Evolutionary conservation across 148 eudicot genomes (phyloP), one percentile per base, ranked within the genome.

Genomic region (Tetragonia tetragonoides): DNA sequence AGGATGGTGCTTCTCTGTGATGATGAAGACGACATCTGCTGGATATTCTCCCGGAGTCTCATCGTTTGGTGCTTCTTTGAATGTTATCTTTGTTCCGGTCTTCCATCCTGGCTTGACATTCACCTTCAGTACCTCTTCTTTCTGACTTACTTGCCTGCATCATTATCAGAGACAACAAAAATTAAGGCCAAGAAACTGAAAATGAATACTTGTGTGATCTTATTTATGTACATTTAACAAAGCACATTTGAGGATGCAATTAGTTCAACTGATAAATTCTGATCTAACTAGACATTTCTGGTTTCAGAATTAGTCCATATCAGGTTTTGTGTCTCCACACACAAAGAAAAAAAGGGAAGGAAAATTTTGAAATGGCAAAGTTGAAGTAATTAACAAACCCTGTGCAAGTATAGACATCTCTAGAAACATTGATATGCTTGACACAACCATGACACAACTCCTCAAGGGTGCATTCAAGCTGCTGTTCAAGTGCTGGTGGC

Each of bases 101-200:
- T 21, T 88, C 97, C 93, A 89, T 63, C 93, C 90, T 2, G 93
- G 89, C 77, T 88, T 82, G 76, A 90, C 86, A 42, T 90, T 86
- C 38, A 92, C 87, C 10, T 84, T 83, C 37, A 87, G 59, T 12
- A 56, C 62, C 78, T 92, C 91, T 6, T 86, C 87, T 61, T 85
- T 82, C 66, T 89, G 68, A 54, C 68, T 75, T 67, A 83, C 79
- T 77, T 77, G 69, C 83, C 96, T 91, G 80, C 20, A 24, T 72
- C 46, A 17, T 41, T 10, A 69, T 34, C 15, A 0, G 44, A 47
- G 34, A 4, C 44, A 69, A 34, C 5, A 37, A 8, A 34, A 53
- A 16, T 34, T 73, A 10, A 20, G 5, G 34, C 34, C 34, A 28
- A 28, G 34, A 28, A 28, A 28, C 34, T 28, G 34, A 28, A 28